Evolutionary conservation across 352 stramenopile genomes (phyloP), one percentile per base, ranked within the genome.

Genomic region (Pythium brassicae): DNA sequence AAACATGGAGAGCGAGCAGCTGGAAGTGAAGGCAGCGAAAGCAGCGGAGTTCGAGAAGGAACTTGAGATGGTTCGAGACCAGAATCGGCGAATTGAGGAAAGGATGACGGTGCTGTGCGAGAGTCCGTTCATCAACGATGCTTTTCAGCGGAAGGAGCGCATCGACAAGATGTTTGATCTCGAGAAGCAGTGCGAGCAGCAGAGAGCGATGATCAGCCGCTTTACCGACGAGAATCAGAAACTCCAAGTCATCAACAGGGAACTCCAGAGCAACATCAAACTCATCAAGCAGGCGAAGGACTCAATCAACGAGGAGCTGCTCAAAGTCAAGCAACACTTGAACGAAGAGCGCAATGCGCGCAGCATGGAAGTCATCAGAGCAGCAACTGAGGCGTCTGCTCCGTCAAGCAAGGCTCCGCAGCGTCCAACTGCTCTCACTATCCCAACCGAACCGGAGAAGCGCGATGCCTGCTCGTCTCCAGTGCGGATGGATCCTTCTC

Each of bases 81-180:
- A 92, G 61, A 97, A 96, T 55, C 72, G 76, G 14, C 85, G 80
- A 26, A 68, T 98, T 1, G 93, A 98, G 65, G 81, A 97, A 19
- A 72, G 89, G 8, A 95, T 97, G 70, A 96, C 83, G 25, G 73
- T 72, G 15, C 66, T 98, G 17, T 98, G 92, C 55, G 90, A 98
- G 56, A 96, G 86, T 23, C 92, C 92, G 12, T 98, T 98, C 64
- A 97, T 98, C 26, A 93, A 93, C 57, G 84, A 97, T 45, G 89
- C 89, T 4, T 96, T 95, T 49, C 76, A 95, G 61, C 72, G 79
- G 1, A 95, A 94, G 63, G 83, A 92, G 26, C 72, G 82, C 4
- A 93, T 93, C 43, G 80, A 95, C 47, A 93, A 88, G 35, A 61
- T 97, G 0, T 84, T 89, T 19, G 79, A 87, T 22, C 69, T 97